Evolutionary conservation across 192 early-diverging fungal genomes (phyloP).

Genomic region (Coemansia sp.): DNA sequence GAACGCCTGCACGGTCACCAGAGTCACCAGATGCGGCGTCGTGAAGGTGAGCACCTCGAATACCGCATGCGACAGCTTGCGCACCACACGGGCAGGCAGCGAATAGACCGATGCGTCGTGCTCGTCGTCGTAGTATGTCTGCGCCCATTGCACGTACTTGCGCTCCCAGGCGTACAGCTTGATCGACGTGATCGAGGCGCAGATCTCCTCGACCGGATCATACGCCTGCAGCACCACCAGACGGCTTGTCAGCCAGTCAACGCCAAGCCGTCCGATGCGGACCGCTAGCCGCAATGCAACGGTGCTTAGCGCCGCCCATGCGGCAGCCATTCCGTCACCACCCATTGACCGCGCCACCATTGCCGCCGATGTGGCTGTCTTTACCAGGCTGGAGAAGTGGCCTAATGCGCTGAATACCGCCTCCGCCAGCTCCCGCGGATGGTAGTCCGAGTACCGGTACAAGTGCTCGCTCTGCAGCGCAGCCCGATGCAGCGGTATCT

Average conservation of each 20-base stretch:
- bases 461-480: slow-evolving; percentile 7
- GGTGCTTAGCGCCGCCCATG: not conserved
- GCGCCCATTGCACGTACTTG: slow-evolving; percentile 66
- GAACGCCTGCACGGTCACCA: slow-evolving; percentile 6
- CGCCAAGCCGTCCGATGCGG: not conserved
- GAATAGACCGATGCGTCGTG: slow-evolving; percentile 9
- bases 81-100: slow-evolving; percentile 6
- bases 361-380: not conserved
- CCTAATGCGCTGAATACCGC: slow-evolving; percentile 9
- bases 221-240: slow-evolving; percentile 22
- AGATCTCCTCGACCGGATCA: slow-evolving; percentile 78
- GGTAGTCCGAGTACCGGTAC: slow-evolving; percentile 2
- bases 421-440: not conserved
- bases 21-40: not conserved
- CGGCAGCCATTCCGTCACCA: not conserved
- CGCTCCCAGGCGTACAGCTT: slow-evolving; percentile 92
- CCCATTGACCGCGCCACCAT: not conserved
- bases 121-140: slow-evolving; percentile 63
- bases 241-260: slow-evolving; percentile 17
- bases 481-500: not conserved
- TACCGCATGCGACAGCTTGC: not conserved
- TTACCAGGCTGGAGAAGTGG: slow-evolving; percentile 4
- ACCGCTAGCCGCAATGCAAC: not conserved
- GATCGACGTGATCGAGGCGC: slow-evolving; percentile 89
- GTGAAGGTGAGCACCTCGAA: not conserved